Base-by-base conservation (phyloP, 2,329 filamentous ascomycete species). In the Emergomyces pasteurianus region DNA sequence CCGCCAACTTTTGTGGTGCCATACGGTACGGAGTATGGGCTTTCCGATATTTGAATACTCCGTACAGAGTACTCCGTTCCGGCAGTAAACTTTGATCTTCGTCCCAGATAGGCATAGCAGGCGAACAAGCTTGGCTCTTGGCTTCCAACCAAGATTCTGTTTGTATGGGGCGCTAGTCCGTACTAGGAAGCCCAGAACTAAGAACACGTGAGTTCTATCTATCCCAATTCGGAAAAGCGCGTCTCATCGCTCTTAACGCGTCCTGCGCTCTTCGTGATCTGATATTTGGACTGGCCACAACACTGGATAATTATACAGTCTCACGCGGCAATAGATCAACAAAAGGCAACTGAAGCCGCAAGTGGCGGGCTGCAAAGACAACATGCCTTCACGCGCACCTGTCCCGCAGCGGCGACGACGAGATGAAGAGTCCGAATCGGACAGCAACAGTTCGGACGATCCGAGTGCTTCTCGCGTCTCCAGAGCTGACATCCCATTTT, bases 341-440 rank as follows among this genome's bases (percentile, higher is more conserved):
- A 54, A 36, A 21, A 16, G 16, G 21, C 40, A 31, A n/a, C 26
- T 46, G 38, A 14, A 50, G 31, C 57, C 36, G 57, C 57, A 18
- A 4, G 31, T 46, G 36, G 47, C 18, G 38, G 23, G 28, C 28
- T 57, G 8, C 36, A 18, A 23, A 60, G n/a, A 7, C 14, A 31
- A 31, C 16, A 74, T 74, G 72, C 65, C 69, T 55, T 67, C 69
- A 38, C 58, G 59, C 31, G 64, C 61, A 49, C 65, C 65, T 38
- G 55, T 68, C 16, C 66, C 71, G 31, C 68, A 65, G 49, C 71
- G 73, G 58, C 66, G 65, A 52, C 68, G 66, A 21, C 60, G 61
- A 18, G 68, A 68, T 16, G 60, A 60, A 23, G 66, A 69, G 18
- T 64, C 63, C 6, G 69, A 55, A 55, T 38, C 34, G 1, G 52